A percentile compares a stretch with the other conserved stretches of the same genome.
These are phyloP conservation scores for Glomus cerebriforme DNA, from an alignment of 192 early-diverging fungal genomes.

Conservation along the genomic window DNA sequence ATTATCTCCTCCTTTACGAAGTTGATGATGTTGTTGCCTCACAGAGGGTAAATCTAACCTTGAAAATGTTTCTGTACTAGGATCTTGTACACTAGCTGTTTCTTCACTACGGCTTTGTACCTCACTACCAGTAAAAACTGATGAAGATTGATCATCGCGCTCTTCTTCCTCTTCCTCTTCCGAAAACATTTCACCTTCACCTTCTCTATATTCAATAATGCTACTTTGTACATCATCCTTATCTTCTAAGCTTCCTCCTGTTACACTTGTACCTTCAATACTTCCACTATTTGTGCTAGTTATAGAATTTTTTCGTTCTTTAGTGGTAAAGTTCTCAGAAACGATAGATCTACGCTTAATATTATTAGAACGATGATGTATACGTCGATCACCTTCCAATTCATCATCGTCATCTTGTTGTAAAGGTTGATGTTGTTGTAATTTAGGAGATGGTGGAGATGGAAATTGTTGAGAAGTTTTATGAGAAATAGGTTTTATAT, in stretches of 20 bases:
- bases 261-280: not conserved
- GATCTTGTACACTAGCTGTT: not conserved
- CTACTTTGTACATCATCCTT: not conserved
- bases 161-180: conserved; percentile 16
- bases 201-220: not conserved
- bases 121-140: conserved; percentile 25
- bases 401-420: not conserved
- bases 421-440: conserved; percentile 13
- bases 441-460: not conserved
- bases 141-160: conserved; percentile 30
- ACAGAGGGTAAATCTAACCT: not conserved
- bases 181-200: not conserved
- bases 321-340: not conserved
- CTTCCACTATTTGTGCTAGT: conserved; percentile 32
- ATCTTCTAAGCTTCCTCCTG: not conserved
- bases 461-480: not conserved
- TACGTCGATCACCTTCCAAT: not conserved
- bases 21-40: not conserved
- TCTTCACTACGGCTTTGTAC: conserved; percentile 33
- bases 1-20: not conserved
- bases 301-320: conserved; percentile 30
- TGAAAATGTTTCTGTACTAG: not conserved
- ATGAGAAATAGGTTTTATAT: not conserved
- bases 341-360: not conserved
- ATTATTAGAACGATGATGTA: not conserved